A percentile compares a stretch with the other conserved stretches of the same genome.
Conservation (phyloP, 2,329 filamentous ascomycete genomes). For the Akanthomyces lecanii region DNA sequence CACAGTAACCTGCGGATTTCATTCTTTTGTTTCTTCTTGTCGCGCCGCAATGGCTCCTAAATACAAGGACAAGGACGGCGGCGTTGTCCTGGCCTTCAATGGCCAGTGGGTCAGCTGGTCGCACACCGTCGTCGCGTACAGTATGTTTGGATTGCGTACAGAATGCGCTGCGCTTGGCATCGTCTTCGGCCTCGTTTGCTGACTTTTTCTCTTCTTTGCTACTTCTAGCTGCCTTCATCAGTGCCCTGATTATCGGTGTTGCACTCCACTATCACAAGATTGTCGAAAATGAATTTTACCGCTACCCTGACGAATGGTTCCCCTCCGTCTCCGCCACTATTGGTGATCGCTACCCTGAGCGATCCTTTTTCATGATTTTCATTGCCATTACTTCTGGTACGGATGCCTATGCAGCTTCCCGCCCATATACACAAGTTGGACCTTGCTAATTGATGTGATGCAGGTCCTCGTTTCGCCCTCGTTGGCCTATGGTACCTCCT, state of each 20-base stretch:
- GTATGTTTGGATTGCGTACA: slow-evolving; percentile 43
- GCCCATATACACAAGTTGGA: not conserved
- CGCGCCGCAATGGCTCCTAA: slow-evolving; percentile 39
- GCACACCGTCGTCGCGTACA: slow-evolving; percentile 80
- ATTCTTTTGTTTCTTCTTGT: slow-evolving; percentile 14
- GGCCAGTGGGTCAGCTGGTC: slow-evolving; percentile 87
- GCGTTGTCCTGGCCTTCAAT: slow-evolving; percentile 62
- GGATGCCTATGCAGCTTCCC: slow-evolving; percentile 20
- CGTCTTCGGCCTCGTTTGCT: not conserved
- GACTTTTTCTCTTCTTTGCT: not conserved
- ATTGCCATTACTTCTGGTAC: slow-evolving; percentile 90
- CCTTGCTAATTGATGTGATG: slow-evolving; percentile 1
- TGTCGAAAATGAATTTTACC: slow-evolving; percentile 93
- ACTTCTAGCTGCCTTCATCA: slow-evolving; percentile 71
- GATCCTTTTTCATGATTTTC: slow-evolving; percentile 94
- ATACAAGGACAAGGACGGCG: slow-evolving; percentile 63
- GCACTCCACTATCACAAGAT: slow-evolving; percentile 93
- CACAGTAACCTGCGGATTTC: slow-evolving; percentile 3
- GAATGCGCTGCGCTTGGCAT: not conserved
- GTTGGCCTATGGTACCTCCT: slow-evolving; percentile 90
- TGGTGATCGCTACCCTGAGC: slow-evolving; percentile 93
- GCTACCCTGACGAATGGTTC: slow-evolving; percentile 94
- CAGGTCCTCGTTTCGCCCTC: slow-evolving; percentile 84
- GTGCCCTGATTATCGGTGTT: slow-evolving; percentile 76
- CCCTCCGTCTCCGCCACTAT: slow-evolving; percentile 95